These are phyloP conservation scores for Beauveria rudraprayagi DNA, from an alignment of 2,329 filamentous ascomycete species.

Conservation along the genomic window DNA sequence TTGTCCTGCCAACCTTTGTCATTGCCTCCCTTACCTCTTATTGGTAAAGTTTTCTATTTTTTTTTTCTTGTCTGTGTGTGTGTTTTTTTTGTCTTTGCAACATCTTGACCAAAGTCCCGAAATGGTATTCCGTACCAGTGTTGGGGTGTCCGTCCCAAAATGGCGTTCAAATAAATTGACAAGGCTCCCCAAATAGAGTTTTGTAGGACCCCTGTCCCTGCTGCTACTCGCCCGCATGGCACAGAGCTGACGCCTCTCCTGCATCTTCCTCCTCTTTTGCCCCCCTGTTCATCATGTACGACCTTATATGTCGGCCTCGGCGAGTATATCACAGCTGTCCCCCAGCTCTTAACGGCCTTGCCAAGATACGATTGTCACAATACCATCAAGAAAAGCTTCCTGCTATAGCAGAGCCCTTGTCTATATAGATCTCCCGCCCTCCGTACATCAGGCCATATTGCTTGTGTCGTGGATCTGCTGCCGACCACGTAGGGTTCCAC, in stretches of 20 bases:
- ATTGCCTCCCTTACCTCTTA: too few species aligned
- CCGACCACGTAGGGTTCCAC: background rate
- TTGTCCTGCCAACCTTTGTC: too few species aligned
- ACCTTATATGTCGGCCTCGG: background rate
- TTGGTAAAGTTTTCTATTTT: too few species aligned
- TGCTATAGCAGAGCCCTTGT: background rate
- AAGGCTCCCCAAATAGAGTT: background rate
- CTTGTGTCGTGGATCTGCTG: background rate
- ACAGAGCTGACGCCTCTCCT: background rate
- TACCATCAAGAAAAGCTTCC: background rate
- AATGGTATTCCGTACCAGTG: background rate
- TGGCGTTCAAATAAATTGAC: background rate
- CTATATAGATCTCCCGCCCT: background rate
- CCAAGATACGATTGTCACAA: background rate
- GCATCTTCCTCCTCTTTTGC: background rate
- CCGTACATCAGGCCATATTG: conserved; percentile 2
- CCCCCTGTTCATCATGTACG: background rate
- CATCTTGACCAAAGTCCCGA: too few species aligned
- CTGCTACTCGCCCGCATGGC: background rate
- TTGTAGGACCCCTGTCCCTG: background rate
- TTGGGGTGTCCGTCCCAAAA: background rate
- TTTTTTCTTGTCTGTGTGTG: too few species aligned
- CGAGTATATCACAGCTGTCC: background rate
- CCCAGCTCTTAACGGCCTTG: background rate
- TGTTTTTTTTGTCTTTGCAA: too few species aligned